Conservation (phyloP, 441 rosid genomes). For the Euphorbia celastroides region DNA sequence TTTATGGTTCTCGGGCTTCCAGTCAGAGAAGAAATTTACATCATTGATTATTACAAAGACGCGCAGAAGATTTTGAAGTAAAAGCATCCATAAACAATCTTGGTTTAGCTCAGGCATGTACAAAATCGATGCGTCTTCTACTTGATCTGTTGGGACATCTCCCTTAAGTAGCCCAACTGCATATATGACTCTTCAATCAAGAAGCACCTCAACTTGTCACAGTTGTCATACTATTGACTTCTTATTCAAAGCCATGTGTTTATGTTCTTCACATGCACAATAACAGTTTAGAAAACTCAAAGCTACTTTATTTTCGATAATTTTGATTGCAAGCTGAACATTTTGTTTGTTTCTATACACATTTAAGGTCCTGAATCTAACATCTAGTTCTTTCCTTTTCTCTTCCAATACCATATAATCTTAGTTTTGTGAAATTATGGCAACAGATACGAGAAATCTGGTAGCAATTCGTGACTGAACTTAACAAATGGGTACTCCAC, state of each 20-base stretch:
- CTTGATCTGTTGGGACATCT: background rate
- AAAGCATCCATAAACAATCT: background rate
- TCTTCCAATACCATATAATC: background rate
- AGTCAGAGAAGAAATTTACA: background rate
- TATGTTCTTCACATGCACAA: background rate
- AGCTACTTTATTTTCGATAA: background rate
- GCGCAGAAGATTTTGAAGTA: background rate
- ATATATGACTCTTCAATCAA: background rate
- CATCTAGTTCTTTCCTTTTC: background rate
- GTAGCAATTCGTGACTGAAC: slow-evolving; percentile 75
- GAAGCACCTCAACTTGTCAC: background rate
- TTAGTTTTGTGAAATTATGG: slow-evolving; percentile 16
- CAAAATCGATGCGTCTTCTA: background rate
- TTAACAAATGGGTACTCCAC: slow-evolving; percentile 87
- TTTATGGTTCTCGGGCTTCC: background rate
- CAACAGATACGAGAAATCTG: slow-evolving; percentile 64
- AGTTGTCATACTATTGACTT: background rate
- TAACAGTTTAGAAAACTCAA: background rate
- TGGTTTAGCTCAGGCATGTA: background rate
- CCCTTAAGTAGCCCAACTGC: background rate
- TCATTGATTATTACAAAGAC: background rate
- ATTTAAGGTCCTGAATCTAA: background rate
- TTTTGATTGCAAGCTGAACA: background rate
- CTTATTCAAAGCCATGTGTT: background rate
- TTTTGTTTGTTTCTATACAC: background rate